A percentile compares a stretch with the other conserved stretches of the same genome.
Evolutionary conservation across 305 asterid genomes (phyloP).

Genomic region (Fraxinus platypoda): DNA sequence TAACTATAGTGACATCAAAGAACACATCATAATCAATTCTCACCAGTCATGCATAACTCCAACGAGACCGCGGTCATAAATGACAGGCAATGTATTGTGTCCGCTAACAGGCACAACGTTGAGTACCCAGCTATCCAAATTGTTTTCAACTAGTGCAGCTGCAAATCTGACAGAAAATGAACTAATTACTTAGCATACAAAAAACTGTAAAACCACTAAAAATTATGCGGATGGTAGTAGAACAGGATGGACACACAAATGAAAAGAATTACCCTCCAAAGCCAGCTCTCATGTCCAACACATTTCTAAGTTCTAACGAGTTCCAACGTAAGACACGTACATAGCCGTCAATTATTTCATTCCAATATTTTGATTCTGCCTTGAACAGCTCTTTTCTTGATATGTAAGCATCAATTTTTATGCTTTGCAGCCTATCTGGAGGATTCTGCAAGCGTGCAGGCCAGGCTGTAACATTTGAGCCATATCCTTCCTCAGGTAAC

Average conservation of each 20-base stretch:
- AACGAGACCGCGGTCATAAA: conserved; percentile 85
- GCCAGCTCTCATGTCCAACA: conserved; percentile 93
- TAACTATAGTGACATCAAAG: not conserved
- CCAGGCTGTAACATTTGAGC: conserved; percentile 69
- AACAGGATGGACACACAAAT: conserved; percentile 7
- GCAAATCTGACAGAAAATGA: conserved; percentile 61
- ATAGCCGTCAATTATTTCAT: conserved; percentile 59
- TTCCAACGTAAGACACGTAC: conserved; percentile 63
- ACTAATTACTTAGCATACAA: conserved; percentile 12
- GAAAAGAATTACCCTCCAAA: conserved; percentile 71
- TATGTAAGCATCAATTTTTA: conserved; percentile 62
- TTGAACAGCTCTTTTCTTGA: conserved; percentile 71
- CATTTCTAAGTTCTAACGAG: conserved; percentile 58
- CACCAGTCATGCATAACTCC: conserved; percentile 97
- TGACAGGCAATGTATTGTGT: conserved; percentile 83
- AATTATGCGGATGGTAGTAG: not conserved
- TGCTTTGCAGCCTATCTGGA: conserved; percentile 83
- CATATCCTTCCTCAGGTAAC: conserved; percentile 70
- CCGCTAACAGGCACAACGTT: conserved; percentile 88
- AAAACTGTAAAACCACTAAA: not conserved
- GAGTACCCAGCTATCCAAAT: conserved; percentile 80
- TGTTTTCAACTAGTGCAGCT: conserved; percentile 68
- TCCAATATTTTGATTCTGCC: conserved; percentile 77
- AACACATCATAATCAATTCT: conserved; percentile 20
- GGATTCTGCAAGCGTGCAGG: conserved; percentile 78